These are phyloP conservation scores for Solanum ossicruentum DNA, from an alignment of 257 asterid species.

Conservation along the genomic window DNA sequence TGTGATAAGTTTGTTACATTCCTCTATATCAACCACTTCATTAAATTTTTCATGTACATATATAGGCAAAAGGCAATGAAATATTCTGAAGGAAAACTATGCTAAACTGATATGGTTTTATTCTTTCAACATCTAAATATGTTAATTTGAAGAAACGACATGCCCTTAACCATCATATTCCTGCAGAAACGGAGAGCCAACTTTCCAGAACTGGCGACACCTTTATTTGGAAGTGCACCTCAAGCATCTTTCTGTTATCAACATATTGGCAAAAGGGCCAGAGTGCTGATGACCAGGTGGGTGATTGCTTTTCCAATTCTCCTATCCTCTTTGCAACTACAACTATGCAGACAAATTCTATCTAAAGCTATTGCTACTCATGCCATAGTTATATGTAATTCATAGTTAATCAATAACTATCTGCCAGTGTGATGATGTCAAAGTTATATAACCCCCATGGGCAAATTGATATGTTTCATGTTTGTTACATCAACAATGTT, in stretches of 20 bases:
- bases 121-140: not conserved
- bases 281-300: constrained; percentile 6
- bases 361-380: not conserved
- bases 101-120: not conserved
- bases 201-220: not conserved
- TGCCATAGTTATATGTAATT: not conserved
- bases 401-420: not conserved
- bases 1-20: not conserved
- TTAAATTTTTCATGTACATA: not conserved
- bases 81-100: not conserved
- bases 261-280: not conserved
- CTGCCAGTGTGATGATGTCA: not conserved
- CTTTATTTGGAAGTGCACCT: not conserved
- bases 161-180: not conserved
- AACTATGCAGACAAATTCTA: not conserved
- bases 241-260: not conserved
- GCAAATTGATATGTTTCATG: not conserved
- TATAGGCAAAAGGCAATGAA: not conserved
- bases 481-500: not conserved
- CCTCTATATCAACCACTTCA: not conserved
- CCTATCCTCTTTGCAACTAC: not conserved
- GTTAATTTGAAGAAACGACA: not conserved
- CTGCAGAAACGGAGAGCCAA: constrained; percentile 11
- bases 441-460: not conserved
- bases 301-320: not conserved